phyloP scores from a whole-genome alignment of 345 rosid genomes.

The Dovyalis caffra region DNA sequence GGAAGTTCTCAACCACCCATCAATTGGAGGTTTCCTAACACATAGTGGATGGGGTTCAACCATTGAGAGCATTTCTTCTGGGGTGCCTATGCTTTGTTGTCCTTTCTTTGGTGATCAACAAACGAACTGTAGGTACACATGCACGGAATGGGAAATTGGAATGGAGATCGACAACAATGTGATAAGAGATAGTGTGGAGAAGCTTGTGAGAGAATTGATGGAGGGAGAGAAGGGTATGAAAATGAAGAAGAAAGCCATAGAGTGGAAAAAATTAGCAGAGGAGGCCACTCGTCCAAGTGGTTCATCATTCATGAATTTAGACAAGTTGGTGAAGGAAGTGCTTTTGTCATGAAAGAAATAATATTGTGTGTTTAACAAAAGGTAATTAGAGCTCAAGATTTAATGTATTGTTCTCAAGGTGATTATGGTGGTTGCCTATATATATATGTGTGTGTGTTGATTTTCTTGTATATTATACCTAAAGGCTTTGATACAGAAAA shows the following conservation, averaged over 20 bases:
- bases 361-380: neutral
- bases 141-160: constrained; percentile 19
- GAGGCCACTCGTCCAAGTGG: neutral
- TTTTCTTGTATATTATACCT: too few species aligned
- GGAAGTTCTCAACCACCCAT: neutral
- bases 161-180: constrained; percentile 6
- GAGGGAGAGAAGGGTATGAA: neutral
- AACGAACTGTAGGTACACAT: constrained; percentile 15
- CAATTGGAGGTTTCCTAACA: neutral
- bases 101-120: constrained; percentile 17
- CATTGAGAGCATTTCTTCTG: constrained; percentile 10
- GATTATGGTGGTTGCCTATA: too few species aligned
- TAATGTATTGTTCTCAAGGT: too few species aligned
- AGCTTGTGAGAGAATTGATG: neutral
- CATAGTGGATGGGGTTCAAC: constrained; percentile 13
- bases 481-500: too few species aligned
- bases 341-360: too few species aligned
- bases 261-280: neutral
- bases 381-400: neutral
- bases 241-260: neutral
- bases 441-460: too few species aligned
- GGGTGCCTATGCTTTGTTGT: constrained; percentile 20
- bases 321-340: neutral
- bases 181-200: neutral
- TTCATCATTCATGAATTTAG: neutral